These are phyloP conservation scores for Epichloe gansuensis DNA, from an alignment of 2,329 filamentous ascomycete genomes.

Conservation along the genomic window DNA sequence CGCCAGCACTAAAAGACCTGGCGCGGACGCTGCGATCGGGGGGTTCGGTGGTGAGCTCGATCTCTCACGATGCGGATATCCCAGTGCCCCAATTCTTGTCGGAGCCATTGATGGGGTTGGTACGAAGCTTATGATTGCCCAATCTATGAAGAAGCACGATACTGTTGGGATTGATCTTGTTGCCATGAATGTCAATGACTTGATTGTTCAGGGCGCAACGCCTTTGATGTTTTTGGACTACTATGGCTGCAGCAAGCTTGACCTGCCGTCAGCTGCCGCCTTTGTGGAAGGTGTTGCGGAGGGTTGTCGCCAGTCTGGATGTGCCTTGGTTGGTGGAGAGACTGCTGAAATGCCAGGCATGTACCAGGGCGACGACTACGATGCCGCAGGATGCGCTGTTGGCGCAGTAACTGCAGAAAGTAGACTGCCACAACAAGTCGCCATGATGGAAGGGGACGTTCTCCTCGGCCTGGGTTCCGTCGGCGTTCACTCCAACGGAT, in stretches of 20 bases:
- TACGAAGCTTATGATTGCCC: slow-evolving; percentile 93
- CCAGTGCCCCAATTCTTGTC: slow-evolving; percentile 67
- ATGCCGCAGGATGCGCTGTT: slow-evolving; percentile 80
- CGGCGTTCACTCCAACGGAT: slow-evolving; percentile 92
- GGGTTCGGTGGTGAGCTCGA: slow-evolving; percentile 67
- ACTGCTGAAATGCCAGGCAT: slow-evolving; percentile 98
- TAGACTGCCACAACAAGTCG: slow-evolving; percentile 61
- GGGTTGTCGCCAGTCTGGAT: slow-evolving; percentile 73
- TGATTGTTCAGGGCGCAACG: slow-evolving; percentile 89
- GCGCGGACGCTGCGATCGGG: slow-evolving; percentile 85
- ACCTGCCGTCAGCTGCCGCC: slow-evolving; percentile 62
- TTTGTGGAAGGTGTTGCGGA: slow-evolving; percentile 86
- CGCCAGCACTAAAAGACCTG: slow-evolving; percentile 69
- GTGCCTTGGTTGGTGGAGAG: slow-evolving; percentile 90
- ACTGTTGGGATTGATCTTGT: slow-evolving; percentile 95
- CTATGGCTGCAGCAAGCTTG: slow-evolving; percentile 83
- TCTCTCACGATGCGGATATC: slow-evolving; percentile 59
- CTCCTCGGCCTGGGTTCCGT: slow-evolving; percentile 75
- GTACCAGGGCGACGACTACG: slow-evolving; percentile 80
- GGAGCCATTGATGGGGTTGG: slow-evolving; percentile 92
- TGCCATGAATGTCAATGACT: slow-evolving; percentile 97
- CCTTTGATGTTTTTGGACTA: slow-evolving; percentile 96
- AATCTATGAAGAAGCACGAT: slow-evolving; percentile 77
- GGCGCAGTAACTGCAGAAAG: slow-evolving; percentile 61
- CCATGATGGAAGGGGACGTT: slow-evolving; percentile 73